Evolutionary conservation across 257 asterid genomes (phyloP).

Genomic region (Mitragyna speciosa): DNA sequence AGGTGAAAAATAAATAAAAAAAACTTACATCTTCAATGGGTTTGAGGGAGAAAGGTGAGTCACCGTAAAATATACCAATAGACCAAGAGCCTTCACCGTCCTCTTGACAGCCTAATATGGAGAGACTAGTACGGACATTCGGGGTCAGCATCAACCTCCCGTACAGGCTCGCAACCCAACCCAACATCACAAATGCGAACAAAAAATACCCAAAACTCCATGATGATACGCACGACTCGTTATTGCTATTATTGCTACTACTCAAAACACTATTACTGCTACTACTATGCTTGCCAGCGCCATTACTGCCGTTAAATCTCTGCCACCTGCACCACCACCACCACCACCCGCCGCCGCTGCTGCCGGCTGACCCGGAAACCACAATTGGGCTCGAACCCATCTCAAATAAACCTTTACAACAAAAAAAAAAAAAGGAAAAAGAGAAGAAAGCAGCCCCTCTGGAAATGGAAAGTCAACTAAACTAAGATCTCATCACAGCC

Average conservation of each 20-base stretch:
- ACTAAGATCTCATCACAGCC: slow-evolving; percentile 9
- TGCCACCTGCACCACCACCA: slow-evolving; percentile 26
- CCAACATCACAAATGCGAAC: slow-evolving; percentile 59
- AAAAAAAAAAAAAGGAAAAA: neutral
- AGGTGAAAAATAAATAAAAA: neutral
- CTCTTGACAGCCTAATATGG: slow-evolving; percentile 57
- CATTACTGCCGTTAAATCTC: slow-evolving; percentile 10
- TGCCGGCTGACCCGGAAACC: slow-evolving; percentile 23
- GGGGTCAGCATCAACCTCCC: slow-evolving; percentile 56
- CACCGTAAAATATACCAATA: slow-evolving; percentile 81
- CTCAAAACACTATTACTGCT: neutral
- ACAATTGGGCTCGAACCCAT: slow-evolving; percentile 40
- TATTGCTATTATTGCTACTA: slow-evolving; percentile 1
- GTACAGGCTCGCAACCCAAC: slow-evolving; percentile 65
- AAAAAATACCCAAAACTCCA: slow-evolving; percentile 55
- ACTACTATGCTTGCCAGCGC: slow-evolving; percentile 14
- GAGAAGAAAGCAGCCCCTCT: too few species aligned
- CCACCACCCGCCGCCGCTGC: slow-evolving; percentile 18
- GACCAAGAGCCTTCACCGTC: slow-evolving; percentile 98
- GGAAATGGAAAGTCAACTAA: neutral
- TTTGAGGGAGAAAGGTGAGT: slow-evolving; percentile 84
- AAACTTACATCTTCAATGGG: slow-evolving; percentile 84
- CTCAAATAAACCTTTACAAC: neutral
- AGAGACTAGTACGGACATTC: slow-evolving; percentile 56
- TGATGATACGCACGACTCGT: slow-evolving; percentile 26